Percentiles rank a stretch among this genome's conserved stretches.
Evolutionary conservation across 1,284 basidiomycete species (phyloP).

Genomic region (Trichosporon sp.): DNA sequence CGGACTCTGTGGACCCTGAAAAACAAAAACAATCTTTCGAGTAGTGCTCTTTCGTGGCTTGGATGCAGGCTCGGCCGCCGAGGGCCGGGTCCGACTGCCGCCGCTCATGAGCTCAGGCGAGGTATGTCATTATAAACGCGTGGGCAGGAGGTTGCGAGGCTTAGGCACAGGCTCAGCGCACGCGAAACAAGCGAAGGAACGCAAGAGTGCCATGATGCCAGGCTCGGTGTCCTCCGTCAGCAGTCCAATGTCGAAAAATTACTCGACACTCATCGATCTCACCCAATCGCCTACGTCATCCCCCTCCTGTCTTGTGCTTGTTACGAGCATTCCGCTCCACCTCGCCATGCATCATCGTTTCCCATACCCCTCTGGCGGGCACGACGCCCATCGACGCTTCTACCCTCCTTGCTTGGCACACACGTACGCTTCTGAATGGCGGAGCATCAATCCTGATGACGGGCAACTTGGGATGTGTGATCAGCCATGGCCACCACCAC

Average conservation of each 20-base stretch:
- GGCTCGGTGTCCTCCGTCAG: not conserved
- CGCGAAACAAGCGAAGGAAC: not conserved
- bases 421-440: not conserved
- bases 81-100: conserved; percentile 15
- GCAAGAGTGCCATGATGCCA: too few relatives aligned
- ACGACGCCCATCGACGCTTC: too few relatives aligned
- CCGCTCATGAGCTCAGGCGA: not conserved
- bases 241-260: conserved; percentile 2
- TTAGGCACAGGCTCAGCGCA: not conserved
- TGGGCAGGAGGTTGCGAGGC: not conserved
- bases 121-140: conserved; percentile 12
- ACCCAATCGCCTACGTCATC: conserved; percentile 17
- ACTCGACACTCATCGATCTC: not conserved
- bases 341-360: not conserved
- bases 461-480: not conserved
- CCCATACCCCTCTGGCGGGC: not conserved
- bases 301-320: not conserved
- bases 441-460: conserved; percentile 5
- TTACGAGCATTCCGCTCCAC: conserved; percentile 1
- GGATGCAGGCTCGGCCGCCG: conserved; percentile 6
- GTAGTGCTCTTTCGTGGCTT: not conserved
- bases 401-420: too few relatives aligned
- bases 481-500: not conserved
- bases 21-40: conserved; percentile 14
- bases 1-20: not conserved